Percentiles rank a stretch among this genome's conserved stretches.
Evolutionary conservation across 2,329 filamentous ascomycete genomes (phyloP).

Genomic region (Aspergillus aculeatinus): DNA sequence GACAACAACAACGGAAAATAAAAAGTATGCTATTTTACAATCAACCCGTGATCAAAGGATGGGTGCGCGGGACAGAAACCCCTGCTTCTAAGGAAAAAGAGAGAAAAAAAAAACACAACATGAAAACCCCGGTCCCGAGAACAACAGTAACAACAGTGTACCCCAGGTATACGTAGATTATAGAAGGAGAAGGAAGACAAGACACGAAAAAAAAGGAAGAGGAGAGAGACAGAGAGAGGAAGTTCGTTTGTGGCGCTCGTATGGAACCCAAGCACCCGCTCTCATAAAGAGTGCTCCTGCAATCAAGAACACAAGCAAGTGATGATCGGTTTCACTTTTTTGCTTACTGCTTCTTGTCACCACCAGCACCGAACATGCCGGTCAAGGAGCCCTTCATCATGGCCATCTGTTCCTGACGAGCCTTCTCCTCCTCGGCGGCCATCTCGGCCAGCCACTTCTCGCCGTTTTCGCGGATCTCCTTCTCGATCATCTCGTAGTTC

Average conservation of each 20-base stretch:
- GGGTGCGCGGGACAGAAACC: slow-evolving; percentile 27
- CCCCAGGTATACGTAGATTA: slow-evolving; percentile 18
- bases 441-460: slow-evolving; percentile 96
- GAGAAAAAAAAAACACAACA: slow-evolving; percentile 5
- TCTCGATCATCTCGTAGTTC: slow-evolving; percentile 85
- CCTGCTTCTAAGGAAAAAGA: slow-evolving; percentile 14
- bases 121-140: slow-evolving; percentile 25
- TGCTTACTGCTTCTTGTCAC: slow-evolving; percentile 27
- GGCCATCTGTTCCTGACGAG: slow-evolving; percentile 86
- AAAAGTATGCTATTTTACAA: slow-evolving; percentile 34
- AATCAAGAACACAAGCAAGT: not conserved
- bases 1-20: slow-evolving; percentile 25
- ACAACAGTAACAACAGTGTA: slow-evolving; percentile 11
- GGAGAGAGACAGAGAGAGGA: slow-evolving; percentile 13
- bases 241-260: slow-evolving; percentile 7
- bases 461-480: slow-evolving; percentile 88
- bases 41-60: slow-evolving; percentile 27
- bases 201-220: not conserved
- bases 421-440: slow-evolving; percentile 81
- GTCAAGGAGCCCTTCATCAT: slow-evolving; percentile 81
- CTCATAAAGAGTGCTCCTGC: not conserved
- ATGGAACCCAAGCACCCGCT: not conserved
- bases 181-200: slow-evolving; percentile 14
- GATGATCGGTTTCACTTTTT: not conserved
- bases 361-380: slow-evolving; percentile 50